Base-by-base conservation (phyloP, 1,284 basidiomycete species). In the Rhodotorula sp. region DNA sequence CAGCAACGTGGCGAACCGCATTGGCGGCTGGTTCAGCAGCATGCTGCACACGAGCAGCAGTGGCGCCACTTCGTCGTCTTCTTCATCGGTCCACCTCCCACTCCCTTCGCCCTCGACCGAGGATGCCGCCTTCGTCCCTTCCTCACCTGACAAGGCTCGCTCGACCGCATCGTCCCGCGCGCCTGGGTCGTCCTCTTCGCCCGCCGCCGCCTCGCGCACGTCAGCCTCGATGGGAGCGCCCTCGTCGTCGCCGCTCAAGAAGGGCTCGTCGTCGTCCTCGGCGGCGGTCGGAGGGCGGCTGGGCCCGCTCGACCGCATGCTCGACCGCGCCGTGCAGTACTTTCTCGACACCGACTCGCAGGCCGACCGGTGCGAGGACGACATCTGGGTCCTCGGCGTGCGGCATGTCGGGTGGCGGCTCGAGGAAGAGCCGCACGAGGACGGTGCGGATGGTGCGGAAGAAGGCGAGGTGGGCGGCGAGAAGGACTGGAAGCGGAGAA, bases 321-420 rank as follows among this genome's bases (percentile, higher is more conserved):
- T 79, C 34, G 77, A 78, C 62, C 71, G 74, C 42, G 77, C 78
- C 12, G 68, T 71, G 64, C 75, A 77, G 68, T 79, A 73, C 67
- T 74, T 79, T 44, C 66, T 78, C 53, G 78, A 79, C 42, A 58
- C 76, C 41, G 78, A 78, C 52, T 68, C 73, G 52, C 64, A 67
- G 25, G 74, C 66, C 21, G 78, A 78, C 45, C 46, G 55, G 50
- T 75, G 72, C 60, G 66, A 61, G 54, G 74, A 76, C 8, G 78
- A 78, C n/a, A 79, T 79, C n/a, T 78, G 77, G 77, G 53, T 79
- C 1, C 58, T 79, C 7, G 78, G 78, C 14, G 74, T 79, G 5
- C 49, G 71, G 42, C 78, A 79, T 27, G 45, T 64, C 13, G 74
- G 66, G 0, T 70, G 46, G 61, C 34, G 16, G 9, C 17, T 25